phyloP scores from a whole-genome alignment of 129 eudicot species.

The Chrysanthemum makinoi region DNA sequence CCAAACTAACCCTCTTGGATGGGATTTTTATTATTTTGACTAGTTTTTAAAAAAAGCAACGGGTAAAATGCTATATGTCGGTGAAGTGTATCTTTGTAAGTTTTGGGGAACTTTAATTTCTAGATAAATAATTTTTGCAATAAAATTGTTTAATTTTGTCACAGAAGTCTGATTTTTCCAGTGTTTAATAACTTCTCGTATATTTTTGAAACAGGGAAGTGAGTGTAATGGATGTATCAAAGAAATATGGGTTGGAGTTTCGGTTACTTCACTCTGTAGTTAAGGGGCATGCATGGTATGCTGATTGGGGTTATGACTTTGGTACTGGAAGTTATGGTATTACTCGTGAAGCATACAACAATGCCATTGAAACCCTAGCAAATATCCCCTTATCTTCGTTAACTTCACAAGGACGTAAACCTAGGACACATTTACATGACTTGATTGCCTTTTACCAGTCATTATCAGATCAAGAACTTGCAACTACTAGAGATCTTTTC shows the following conservation, averaged over 20 bases:
- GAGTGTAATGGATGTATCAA: slow-evolving; percentile 95
- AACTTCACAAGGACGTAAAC: slow-evolving; percentile 63
- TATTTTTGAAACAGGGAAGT: slow-evolving; percentile 47
- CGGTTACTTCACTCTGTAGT: slow-evolving; percentile 74
- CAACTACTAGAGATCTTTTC: slow-evolving; percentile 66
- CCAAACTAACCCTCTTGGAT: too few species aligned
- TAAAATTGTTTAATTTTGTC: too few species aligned
- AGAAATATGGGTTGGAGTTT: slow-evolving; percentile 76
- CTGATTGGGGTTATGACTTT: slow-evolving; percentile 92
- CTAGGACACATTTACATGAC: slow-evolving; percentile 71
- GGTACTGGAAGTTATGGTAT: slow-evolving; percentile 87
- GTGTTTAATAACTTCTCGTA: not conserved
- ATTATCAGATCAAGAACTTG: slow-evolving; percentile 58
- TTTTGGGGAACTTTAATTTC: too few species aligned
- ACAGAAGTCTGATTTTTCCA: too few species aligned
- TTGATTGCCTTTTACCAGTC: slow-evolving; percentile 72
- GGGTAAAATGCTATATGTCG: not conserved
- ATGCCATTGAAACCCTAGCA: slow-evolving; percentile 65
- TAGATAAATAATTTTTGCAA: too few species aligned
- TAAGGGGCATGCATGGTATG: slow-evolving; percentile 92
- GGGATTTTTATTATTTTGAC: too few species aligned
- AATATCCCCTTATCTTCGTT: slow-evolving; percentile 51
- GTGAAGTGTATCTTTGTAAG: too few species aligned
- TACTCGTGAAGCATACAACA: slow-evolving; percentile 53
- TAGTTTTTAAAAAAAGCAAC: not conserved